phyloP scores from a whole-genome alignment of 1,139 yeast genomes.

The Blastobotrys arbuscula region DNA sequence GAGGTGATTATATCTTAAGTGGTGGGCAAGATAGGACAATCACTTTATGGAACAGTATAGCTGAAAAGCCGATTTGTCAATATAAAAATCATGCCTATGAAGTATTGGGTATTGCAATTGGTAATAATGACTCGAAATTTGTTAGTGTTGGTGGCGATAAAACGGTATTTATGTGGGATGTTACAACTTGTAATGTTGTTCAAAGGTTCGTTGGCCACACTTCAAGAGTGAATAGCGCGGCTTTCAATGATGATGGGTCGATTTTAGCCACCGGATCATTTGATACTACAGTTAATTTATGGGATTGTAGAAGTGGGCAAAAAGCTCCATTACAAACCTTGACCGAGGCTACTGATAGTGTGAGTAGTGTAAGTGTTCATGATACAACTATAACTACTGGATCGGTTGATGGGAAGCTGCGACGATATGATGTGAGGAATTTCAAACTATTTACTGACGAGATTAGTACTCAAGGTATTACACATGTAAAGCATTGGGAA shows the following conservation, averaged over 20 bases:
- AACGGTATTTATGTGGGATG: constrained; percentile 35
- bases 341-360: constrained; percentile 34
- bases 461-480: constrained; percentile 30
- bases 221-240: constrained; percentile 31
- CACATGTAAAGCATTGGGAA: constrained; percentile 22
- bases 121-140: constrained; percentile 30
- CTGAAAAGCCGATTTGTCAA: constrained; percentile 24
- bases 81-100: constrained; percentile 32
- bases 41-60: constrained; percentile 30
- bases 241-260: constrained; percentile 28
- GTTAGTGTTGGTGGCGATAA: constrained; percentile 38
- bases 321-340: constrained; percentile 32
- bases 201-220: constrained; percentile 32
- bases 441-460: constrained; percentile 29
- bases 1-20: constrained; percentile 31
- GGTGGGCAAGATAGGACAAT: constrained; percentile 34
- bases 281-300: constrained; percentile 34
- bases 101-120: constrained; percentile 31
- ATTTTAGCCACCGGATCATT: constrained; percentile 33
- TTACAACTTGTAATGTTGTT: constrained; percentile 25
- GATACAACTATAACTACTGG: constrained; percentile 31
- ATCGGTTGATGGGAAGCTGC: constrained; percentile 33
- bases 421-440: constrained; percentile 34
- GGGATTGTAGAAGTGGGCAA: constrained; percentile 32
- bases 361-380: constrained; percentile 27